Percentiles rank a stretch among this genome's conserved stretches.
These are phyloP conservation scores for Paracamarosporium sp. DNA, from an alignment of 2,329 filamentous ascomycete genomes.

Conservation along the genomic window DNA sequence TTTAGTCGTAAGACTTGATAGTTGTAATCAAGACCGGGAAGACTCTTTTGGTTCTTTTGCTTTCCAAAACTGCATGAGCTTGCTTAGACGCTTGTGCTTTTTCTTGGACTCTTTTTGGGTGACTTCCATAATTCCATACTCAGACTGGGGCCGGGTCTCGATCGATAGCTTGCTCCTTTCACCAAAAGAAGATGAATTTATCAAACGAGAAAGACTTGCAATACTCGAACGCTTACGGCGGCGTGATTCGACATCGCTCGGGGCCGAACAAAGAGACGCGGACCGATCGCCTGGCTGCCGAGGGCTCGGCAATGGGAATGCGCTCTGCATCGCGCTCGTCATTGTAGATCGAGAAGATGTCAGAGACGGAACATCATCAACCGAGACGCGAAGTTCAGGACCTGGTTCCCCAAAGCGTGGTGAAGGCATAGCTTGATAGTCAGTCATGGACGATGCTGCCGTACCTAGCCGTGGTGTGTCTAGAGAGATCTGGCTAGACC, in stretches of 20 bases:
- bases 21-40: slow-evolving; percentile 24
- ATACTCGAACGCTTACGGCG: slow-evolving; percentile 77
- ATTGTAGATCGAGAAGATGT: slow-evolving; percentile 81
- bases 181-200: slow-evolving; percentile 70
- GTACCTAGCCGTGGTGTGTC: slow-evolving; percentile 77
- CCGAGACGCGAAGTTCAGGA: slow-evolving; percentile 73
- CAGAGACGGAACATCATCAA: slow-evolving; percentile 75
- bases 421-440: slow-evolving; percentile 74
- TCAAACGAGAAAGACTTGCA: slow-evolving; percentile 76
- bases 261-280: slow-evolving; percentile 50
- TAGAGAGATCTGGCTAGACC: slow-evolving; percentile 68
- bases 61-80: slow-evolving; percentile 82
- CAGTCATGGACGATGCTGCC: slow-evolving; percentile 74
- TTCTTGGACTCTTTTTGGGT: slow-evolving; percentile 70
- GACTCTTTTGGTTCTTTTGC: slow-evolving; percentile 51
- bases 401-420: slow-evolving; percentile 76
- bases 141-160: slow-evolving; percentile 60
- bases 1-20: slow-evolving; percentile 9
- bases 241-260: slow-evolving; percentile 54
- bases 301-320: slow-evolving; percentile 47
- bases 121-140: slow-evolving; percentile 56
- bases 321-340: slow-evolving; percentile 70
- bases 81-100: slow-evolving; percentile 73
- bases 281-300: slow-evolving; percentile 52
- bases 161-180: slow-evolving; percentile 78